phyloP scores from a whole-genome alignment of 352 stramenopile species.

The Peronospora belbahrii region DNA sequence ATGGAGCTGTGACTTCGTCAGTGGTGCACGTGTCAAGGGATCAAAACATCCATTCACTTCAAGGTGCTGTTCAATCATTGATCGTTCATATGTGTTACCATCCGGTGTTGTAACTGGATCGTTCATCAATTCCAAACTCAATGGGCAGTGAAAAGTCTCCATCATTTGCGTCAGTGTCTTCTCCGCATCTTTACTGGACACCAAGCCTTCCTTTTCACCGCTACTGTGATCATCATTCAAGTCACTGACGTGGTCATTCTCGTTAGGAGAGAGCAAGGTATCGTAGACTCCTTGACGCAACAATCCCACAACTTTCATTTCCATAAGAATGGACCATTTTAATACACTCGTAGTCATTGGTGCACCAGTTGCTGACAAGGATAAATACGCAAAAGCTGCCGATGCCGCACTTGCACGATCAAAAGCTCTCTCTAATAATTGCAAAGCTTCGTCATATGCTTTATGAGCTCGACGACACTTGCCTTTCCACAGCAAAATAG shows the following conservation, averaged over 20 bases:
- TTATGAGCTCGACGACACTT: constrained; percentile 55
- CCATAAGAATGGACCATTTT: constrained; percentile 47
- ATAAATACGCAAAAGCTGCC: constrained; percentile 19
- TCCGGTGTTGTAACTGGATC: constrained; percentile 66
- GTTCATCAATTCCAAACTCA: constrained; percentile 74
- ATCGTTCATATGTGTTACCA: constrained; percentile 68
- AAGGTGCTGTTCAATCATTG: constrained; percentile 71
- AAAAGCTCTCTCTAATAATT: constrained; percentile 43
- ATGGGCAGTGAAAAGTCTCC: constrained; percentile 58
- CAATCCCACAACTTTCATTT: constrained; percentile 57
- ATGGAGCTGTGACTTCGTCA: constrained; percentile 53
- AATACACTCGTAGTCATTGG: constrained; percentile 25
- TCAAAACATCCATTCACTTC: constrained; percentile 70
- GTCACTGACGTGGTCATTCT: constrained; percentile 1
- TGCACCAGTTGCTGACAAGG: constrained; percentile 22
- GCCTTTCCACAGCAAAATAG: constrained; percentile 50
- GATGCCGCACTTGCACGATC: constrained; percentile 42
- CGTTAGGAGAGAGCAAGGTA: constrained; percentile 29
- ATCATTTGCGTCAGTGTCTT: constrained; percentile 60
- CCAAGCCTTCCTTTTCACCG: background rate
- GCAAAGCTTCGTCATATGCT: constrained; percentile 38
- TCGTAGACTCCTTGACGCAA: constrained; percentile 41
- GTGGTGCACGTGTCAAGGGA: constrained; percentile 45
- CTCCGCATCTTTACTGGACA: constrained; percentile 14
- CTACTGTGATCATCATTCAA: constrained; percentile 1